Percentiles rank a stretch among this genome's conserved stretches.
Evolutionary conservation across 768 basidiomycete species (phyloP).

Genomic region (Candolleomyces efflorescens): DNA sequence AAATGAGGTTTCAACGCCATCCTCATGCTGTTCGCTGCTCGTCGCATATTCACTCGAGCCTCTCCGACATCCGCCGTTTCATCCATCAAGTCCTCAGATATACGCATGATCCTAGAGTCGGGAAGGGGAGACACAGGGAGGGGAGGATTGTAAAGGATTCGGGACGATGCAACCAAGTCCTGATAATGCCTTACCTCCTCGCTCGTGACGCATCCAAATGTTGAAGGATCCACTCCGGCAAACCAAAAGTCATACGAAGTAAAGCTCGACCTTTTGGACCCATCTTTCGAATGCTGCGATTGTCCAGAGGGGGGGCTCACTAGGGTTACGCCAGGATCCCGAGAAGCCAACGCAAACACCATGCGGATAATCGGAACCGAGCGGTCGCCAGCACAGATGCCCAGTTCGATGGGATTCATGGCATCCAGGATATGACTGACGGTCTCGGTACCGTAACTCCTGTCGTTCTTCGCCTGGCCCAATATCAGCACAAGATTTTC

Average conservation of each 20-base stretch:
- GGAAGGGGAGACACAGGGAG: not conserved
- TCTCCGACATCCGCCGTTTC: not conserved
- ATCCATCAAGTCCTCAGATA: not conserved
- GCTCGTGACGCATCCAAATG: not conserved
- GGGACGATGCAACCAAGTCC: not conserved
- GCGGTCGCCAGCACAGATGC: not conserved
- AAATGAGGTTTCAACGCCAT: not conserved
- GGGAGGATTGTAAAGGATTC: not conserved
- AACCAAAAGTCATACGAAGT: not conserved
- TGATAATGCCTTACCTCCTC: not conserved
- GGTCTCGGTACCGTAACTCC: not conserved
- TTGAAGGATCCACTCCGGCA: not conserved
- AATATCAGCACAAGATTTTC: not conserved
- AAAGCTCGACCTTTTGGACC: not conserved
- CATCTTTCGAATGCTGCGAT: not conserved
- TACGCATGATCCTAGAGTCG: not conserved
- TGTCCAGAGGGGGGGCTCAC: not conserved
- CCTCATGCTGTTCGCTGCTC: not conserved
- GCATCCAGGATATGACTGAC: not conserved
- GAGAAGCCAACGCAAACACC: not conserved
- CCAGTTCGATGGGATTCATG: not conserved
- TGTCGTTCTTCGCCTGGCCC: not conserved
- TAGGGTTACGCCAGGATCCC: not conserved
- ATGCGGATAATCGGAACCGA: not conserved
- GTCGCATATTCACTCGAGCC: not conserved